Evolutionary conservation across 2,329 filamentous ascomycete species (phyloP).

Genomic region (Dothideomycetidae sp.): DNA sequence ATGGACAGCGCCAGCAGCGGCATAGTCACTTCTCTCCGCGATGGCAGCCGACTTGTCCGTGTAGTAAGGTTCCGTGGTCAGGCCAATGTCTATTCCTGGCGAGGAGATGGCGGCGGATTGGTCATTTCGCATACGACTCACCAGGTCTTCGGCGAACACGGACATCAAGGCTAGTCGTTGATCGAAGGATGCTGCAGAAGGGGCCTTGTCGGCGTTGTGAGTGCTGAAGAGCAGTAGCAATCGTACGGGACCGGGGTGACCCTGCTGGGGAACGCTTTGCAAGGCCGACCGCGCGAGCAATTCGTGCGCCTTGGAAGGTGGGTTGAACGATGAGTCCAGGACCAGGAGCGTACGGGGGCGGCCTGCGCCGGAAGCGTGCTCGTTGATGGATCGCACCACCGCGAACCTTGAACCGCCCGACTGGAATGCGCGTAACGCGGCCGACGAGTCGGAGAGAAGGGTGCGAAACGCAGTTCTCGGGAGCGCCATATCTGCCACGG

Average conservation of each 20-base stretch:
- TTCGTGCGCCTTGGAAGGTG: constrained; percentile 46
- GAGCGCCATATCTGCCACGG: neutral
- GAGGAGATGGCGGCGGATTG: constrained; percentile 19
- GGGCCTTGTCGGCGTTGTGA: constrained; percentile 51
- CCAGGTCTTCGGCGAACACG: constrained; percentile 45
- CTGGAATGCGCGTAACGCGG: constrained; percentile 30
- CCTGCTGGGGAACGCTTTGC: constrained; percentile 20
- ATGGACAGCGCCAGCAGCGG: constrained; percentile 32
- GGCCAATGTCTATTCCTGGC: constrained; percentile 45
- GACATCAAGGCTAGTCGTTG: constrained; percentile 59
- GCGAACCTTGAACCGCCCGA: constrained; percentile 24
- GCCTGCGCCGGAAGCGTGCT: constrained; percentile 11
- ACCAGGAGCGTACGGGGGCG: constrained; percentile 41
- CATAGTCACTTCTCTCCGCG: constrained; percentile 22
- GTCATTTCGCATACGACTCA: constrained; percentile 13
- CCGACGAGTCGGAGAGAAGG: constrained; percentile 24
- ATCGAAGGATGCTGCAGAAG: constrained; percentile 53
- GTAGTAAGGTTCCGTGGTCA: constrained; percentile 62
- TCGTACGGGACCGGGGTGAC: constrained; percentile 23
- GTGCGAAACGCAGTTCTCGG: neutral
- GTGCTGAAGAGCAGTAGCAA: constrained; percentile 47
- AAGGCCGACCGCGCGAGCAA: constrained; percentile 41
- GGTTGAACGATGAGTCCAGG: constrained; percentile 53
- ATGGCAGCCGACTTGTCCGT: constrained; percentile 54
- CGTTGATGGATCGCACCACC: constrained; percentile 22